Base-by-base conservation (phyloP, 2,329 filamentous ascomycete genomes). In the Fusarium sp. region DNA sequence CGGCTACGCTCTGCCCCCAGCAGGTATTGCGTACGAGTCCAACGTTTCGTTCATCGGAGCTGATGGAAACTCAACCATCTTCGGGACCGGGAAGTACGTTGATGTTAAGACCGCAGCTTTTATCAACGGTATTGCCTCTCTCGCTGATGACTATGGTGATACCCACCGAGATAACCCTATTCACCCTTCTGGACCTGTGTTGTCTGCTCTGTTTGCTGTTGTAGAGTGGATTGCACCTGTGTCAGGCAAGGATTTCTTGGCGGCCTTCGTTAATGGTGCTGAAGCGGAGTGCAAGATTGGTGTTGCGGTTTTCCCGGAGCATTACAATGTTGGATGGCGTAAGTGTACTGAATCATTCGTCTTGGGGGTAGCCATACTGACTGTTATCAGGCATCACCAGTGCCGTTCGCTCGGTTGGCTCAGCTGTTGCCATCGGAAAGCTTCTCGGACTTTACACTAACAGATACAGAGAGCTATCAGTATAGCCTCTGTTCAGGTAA, bases 321-420 rank as follows among this genome's bases (percentile, higher is more conserved):
- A 63, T 25, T 63, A 48, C 11, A 59, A 48, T 14, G 23, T 63
- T 27, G 60, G 54, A 10, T 60, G 60, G 54, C 60, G 54, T 60
- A 23, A n/a, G 60, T 60, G 15, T 16, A 9, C 14, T 27, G 8
- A 10, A 48, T n/a, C 4, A 11, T 18, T 12, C 2, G 31, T 31
- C 21, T 48, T 8, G 10, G 10, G 12, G 6, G 5, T 23, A 11
- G 2, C 7, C 12, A 18, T 10, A 39, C 35, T 33, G 19, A 63
- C 16, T 3, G 3, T 19, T 1, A 4, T 12, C 21, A 63, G 60
- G 60, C 14, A 63, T 60, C 6, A 63, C 54, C 2, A 60, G 54
- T 7, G 60, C 60, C 15, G 58, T 56, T 15, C 42, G 60, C 2
- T 60, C 60, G 1, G 23, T 60, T 27, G 60, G 60, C 14, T 55